Percentiles rank a stretch among this genome's conserved stretches.
These are phyloP conservation scores for Crucihimalaya himalaica DNA, from an alignment of 345 rosid species.

Conservation along the genomic window DNA sequence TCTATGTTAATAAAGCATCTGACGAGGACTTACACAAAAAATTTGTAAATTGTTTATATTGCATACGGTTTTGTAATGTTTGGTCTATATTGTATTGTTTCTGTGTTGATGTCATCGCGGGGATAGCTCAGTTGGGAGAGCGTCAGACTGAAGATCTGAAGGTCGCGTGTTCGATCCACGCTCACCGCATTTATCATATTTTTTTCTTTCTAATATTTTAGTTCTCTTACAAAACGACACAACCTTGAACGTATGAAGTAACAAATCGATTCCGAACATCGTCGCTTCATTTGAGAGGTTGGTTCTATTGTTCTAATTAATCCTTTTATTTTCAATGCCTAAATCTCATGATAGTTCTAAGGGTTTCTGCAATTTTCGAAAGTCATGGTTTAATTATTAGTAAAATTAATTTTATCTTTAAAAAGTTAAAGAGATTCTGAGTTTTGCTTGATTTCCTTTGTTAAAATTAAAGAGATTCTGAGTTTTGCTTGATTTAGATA, in stretches of 20 bases:
- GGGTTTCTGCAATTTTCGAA: no score
- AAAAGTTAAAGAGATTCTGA: no score
- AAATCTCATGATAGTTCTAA: no score
- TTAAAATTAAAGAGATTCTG: no score
- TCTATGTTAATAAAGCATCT: not conserved
- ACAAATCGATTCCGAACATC: no score
- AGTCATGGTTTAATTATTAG: no score
- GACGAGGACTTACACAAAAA: not conserved
- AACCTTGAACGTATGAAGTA: not conserved
- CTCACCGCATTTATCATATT: conserved; percentile 56
- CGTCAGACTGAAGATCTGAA: conserved; percentile 83
- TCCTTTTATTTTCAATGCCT: no score
- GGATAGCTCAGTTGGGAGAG: conserved; percentile 99
- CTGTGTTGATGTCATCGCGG: conserved; percentile 28
- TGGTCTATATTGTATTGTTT: not conserved
- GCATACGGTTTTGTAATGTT: not conserved
- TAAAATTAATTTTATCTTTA: no score
- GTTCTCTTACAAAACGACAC: not conserved
- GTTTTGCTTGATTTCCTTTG: no score
- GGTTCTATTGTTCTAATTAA: no score
- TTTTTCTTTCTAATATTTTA: not conserved
- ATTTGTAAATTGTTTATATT: not conserved
- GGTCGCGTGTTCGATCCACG: conserved; percentile 78
- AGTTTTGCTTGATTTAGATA: no score
- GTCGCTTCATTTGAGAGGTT: no score